These are phyloP conservation scores for Dryadomyces sulphureus DNA, from an alignment of 2,329 filamentous ascomycete genomes.

Conservation along the genomic window DNA sequence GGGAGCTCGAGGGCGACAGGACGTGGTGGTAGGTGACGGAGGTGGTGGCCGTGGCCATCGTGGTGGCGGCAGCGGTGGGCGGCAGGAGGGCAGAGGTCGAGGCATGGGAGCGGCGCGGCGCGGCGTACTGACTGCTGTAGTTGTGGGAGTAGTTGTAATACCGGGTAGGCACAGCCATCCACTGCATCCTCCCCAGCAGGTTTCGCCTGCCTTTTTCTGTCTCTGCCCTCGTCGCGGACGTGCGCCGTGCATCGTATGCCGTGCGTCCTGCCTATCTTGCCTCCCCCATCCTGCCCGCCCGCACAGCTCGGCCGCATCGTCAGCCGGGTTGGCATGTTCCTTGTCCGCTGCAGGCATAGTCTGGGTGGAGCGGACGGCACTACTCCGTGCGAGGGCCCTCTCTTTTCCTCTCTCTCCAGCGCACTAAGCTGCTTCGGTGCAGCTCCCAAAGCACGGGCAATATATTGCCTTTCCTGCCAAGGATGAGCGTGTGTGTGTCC, in stretches of 20 bases:
- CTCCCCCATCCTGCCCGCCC: too few relatives aligned
- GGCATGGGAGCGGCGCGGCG: slow-evolving; percentile 12
- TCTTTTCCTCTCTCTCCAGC: not conserved
- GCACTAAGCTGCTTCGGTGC: not conserved
- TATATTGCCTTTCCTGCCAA: not conserved
- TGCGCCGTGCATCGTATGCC: too few relatives aligned
- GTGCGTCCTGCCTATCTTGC: too few relatives aligned
- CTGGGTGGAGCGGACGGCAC: not conserved
- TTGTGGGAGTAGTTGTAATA: slow-evolving; percentile 4
- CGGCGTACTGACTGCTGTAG: slow-evolving; percentile 16
- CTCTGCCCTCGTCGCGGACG: too few relatives aligned
- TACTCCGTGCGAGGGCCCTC: not conserved
- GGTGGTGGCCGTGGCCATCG: slow-evolving; percentile 1
- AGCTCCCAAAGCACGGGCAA: not conserved
- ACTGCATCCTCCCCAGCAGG: too few relatives aligned
- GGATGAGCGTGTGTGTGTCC: too few relatives aligned
- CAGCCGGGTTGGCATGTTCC: not conserved
- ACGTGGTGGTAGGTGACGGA: slow-evolving; percentile 23
- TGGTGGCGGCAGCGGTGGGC: slow-evolving; percentile 7
- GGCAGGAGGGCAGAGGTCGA: slow-evolving; percentile 4
- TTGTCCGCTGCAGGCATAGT: too few relatives aligned
- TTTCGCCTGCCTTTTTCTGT: too few relatives aligned
- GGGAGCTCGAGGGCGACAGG: slow-evolving; percentile 61
- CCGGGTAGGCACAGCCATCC: too few relatives aligned
- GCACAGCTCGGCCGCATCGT: too few relatives aligned